Percentiles rank a stretch among this genome's conserved stretches.
phyloP scores from a whole-genome alignment of 2,329 filamentous ascomycete genomes.

The Grosmannia huntii region DNA sequence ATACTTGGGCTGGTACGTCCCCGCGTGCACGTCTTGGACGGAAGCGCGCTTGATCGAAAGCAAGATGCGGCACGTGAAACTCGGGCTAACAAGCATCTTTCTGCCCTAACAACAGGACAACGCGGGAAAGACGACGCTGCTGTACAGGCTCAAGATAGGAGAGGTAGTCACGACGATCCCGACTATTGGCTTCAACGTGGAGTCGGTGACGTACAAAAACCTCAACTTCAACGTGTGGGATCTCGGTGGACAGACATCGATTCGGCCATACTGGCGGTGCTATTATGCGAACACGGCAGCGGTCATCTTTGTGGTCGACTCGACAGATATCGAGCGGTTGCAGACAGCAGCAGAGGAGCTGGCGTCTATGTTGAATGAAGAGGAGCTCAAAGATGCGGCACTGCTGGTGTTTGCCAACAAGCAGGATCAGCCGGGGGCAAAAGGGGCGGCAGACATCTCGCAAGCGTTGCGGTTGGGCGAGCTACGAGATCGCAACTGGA shows the following conservation, averaged over 20 bases:
- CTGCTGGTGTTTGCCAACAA: constrained; percentile 97
- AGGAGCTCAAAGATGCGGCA: constrained; percentile 85
- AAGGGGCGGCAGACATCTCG: constrained; percentile 92
- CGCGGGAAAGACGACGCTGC: constrained; percentile 90
- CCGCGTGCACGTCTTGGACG: not conserved
- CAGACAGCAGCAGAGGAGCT: constrained; percentile 89
- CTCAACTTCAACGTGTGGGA: constrained; percentile 99
- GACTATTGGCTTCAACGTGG: constrained; percentile 98
- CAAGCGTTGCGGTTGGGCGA: constrained; percentile 84
- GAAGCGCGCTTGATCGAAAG: not conserved
- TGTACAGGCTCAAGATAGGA: constrained; percentile 97
- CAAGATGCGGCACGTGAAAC: not conserved
- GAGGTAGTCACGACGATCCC: constrained; percentile 99
- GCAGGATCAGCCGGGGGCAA: constrained; percentile 93
- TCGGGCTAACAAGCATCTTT: constrained; percentile 8
- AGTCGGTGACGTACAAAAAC: constrained; percentile 96
- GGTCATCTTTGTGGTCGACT: constrained; percentile 97
- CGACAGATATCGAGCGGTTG: constrained; percentile 90
- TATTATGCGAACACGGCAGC: constrained; percentile 98
- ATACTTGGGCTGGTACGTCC: constrained; percentile 72
- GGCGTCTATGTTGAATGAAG: constrained; percentile 90
- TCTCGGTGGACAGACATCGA: constrained; percentile 94
- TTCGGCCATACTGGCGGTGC: constrained; percentile 96
- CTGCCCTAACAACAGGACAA: constrained; percentile 57
- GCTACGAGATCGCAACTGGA: constrained; percentile 95